A percentile compares a stretch with the other conserved stretches of the same genome.
Evolutionary conservation across 495 filamentous ascomycete genomes (phyloP).

Genomic region (Bacidia gigantensis): DNA sequence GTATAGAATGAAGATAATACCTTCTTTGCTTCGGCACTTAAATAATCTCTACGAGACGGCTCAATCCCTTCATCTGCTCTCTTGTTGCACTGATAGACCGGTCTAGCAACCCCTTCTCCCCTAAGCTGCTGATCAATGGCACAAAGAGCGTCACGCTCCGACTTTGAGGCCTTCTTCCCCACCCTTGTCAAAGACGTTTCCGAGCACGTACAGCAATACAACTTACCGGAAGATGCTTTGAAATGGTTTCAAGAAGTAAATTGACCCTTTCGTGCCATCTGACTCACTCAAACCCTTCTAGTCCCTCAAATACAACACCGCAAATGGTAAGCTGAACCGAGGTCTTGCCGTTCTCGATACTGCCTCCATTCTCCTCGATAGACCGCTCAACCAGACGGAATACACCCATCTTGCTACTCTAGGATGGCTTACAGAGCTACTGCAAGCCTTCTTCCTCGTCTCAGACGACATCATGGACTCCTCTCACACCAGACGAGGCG

Average conservation of each 20-base stretch:
- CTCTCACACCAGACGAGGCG: conserved; percentile 81
- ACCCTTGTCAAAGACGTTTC: conserved; percentile 63
- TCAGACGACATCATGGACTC: conserved; percentile 97
- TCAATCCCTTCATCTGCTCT: too few species aligned
- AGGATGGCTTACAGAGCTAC: conserved; percentile 93
- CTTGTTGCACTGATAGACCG: too few species aligned
- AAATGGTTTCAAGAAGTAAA: conserved; percentile 75
- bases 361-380: conserved; percentile 58
- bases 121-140: not conserved
- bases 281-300: conserved; percentile 22
- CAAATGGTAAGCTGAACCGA: conserved; percentile 96
- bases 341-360: conserved; percentile 97
- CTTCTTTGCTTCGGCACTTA: not conserved
- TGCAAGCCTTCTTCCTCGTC: conserved; percentile 97
- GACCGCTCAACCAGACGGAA: conserved; percentile 29
- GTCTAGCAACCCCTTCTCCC: too few species aligned
- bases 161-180: conserved; percentile 84
- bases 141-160: conserved; percentile 33
- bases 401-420: conserved; percentile 31
- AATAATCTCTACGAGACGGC: not conserved
- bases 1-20: not conserved
- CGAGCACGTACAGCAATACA: conserved; percentile 60
- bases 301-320: conserved; percentile 68
- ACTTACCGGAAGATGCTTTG: conserved; percentile 66
- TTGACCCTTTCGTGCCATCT: conserved; percentile 10